phyloP scores from a whole-genome alignment of 805 yeast species.

The Sugiyamaella lignohabitans region DNA sequence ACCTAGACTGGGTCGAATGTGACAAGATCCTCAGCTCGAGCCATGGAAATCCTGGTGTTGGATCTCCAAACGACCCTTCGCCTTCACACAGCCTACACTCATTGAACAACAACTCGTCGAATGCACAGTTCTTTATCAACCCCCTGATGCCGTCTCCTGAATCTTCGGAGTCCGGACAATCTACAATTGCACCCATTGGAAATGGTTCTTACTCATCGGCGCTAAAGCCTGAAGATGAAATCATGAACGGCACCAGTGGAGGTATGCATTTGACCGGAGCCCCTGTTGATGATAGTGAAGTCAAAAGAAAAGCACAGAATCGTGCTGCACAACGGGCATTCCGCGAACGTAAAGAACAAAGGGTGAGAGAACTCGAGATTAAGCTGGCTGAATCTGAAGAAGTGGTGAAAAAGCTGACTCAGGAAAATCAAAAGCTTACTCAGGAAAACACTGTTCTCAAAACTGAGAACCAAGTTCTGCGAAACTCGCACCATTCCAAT shows the following conservation, averaged over 20 bases:
- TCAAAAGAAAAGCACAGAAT: slow-evolving; percentile 68
- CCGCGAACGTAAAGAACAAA: slow-evolving; percentile 72
- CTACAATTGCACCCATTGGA: not conserved
- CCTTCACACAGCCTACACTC: not conserved
- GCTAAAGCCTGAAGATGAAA: not conserved
- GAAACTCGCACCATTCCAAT: slow-evolving; percentile 18
- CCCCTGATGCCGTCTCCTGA: slow-evolving; percentile 4
- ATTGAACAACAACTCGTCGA: not conserved
- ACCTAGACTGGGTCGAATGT: not conserved
- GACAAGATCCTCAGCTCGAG: not conserved
- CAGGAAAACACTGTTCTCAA: slow-evolving; percentile 50
- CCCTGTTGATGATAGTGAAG: slow-evolving; percentile 28
- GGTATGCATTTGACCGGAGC: not conserved
- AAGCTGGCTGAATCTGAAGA: slow-evolving; percentile 53
- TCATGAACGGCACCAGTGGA: no score
- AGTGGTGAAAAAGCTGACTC: slow-evolving; percentile 42
- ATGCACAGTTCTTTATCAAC: not conserved
- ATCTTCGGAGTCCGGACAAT: slow-evolving; percentile 3
- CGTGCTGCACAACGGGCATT: slow-evolving; percentile 86
- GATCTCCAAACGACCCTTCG: not conserved
- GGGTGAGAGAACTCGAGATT: slow-evolving; percentile 57
- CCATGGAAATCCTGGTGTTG: not conserved
- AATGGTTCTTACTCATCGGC: no score
- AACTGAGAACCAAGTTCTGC: slow-evolving; percentile 56
- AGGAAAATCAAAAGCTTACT: slow-evolving; percentile 46